These are phyloP conservation scores for Pythium aquatile DNA, from an alignment of 352 stramenopile genomes.

Conservation along the genomic window DNA sequence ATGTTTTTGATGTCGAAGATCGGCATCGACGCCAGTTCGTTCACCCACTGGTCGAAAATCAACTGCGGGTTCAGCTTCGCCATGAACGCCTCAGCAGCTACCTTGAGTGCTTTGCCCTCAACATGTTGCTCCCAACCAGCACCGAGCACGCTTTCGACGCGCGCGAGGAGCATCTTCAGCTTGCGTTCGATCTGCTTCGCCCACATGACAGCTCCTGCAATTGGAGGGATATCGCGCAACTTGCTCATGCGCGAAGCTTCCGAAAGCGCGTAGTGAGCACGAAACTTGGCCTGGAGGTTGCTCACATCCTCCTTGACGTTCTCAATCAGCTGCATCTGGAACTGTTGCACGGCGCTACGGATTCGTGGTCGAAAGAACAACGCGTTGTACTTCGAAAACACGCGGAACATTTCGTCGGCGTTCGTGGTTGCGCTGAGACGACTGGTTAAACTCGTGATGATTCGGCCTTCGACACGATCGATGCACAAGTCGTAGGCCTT, in stretches of 20 bases:
- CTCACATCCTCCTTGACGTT: conserved; percentile 97
- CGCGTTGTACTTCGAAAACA: conserved; percentile 98
- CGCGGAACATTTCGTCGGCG: conserved; percentile 95
- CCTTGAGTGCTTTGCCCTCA: conserved; percentile 96
- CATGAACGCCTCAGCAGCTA: conserved; percentile 84
- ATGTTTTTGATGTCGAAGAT: conserved; percentile 93
- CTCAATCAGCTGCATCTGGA: conserved; percentile 98
- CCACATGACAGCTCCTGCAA: conserved; percentile 99
- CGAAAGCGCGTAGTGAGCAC: conserved; percentile 95
- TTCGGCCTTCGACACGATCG: conserved; percentile 90
- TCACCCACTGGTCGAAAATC: conserved; percentile 96
- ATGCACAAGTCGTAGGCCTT: conserved; percentile 92
- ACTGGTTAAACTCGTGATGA: conserved; percentile 89
- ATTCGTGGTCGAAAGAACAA: conserved; percentile 96
- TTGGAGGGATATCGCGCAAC: conserved; percentile 96
- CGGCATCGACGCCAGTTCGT: conserved; percentile 86
- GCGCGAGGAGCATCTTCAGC: conserved; percentile 94
- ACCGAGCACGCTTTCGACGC: conserved; percentile 97
- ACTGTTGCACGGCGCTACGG: conserved; percentile 96
- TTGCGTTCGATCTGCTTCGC: conserved; percentile 99
- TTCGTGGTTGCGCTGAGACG: conserved; percentile 86
- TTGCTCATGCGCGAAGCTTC: conserved; percentile 93
- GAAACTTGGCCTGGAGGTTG: conserved; percentile 95
- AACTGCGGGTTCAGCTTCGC: conserved; percentile 84
- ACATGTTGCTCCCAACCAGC: conserved; percentile 96